Evolutionary conservation across 2,329 filamentous ascomycete species (phyloP), one percentile per base, ranked within the genome.

Genomic region (Ustulina deusta): DNA sequence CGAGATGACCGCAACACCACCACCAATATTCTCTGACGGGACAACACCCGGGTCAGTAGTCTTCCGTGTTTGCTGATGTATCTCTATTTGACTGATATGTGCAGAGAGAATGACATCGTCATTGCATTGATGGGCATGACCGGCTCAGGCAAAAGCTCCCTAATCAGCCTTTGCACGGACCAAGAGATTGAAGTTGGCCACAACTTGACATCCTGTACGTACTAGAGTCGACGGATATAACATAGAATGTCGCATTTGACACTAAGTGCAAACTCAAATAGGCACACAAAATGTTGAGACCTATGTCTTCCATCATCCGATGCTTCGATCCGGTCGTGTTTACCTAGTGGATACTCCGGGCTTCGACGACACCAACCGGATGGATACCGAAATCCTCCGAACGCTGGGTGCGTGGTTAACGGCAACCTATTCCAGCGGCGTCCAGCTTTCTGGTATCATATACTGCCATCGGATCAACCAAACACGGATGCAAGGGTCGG

Each of bases 91-190:
- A 49, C 60, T 58, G 3, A 67, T 7, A 32, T 6, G 1, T 13
- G 3, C 6, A 68, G 65, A 1, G 49, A 7, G 2, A 56, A 61
- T 58, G 56, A 68, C 17, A 40, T 66, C 3, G 34, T 65, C 22
- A 57, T 68, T 13, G 66, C 66, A 1, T 15, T 69, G 48, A 66
- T 69, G 59, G 66, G 66, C 13, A 57, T 56, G 54, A 71, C 69
- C 2, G 69, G 69, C 15, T 60, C 65, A 1, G 69, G 67, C 6
- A 71, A 71, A 54, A 71, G 64, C 11, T 58, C 69, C 11, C 34
- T 71, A 22, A 63, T 71, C n/a, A 59, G 38, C 6, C 42, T 58
- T 17, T 60, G 58, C 22, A 62, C 58, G 0, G 42, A 55, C 2
- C n/a, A 60, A 38, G 5, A 59, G 6, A 20, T 70, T 20, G 38